A percentile compares a stretch with the other conserved stretches of the same genome.
Conservation (phyloP, 495 filamentous ascomycete genomes). For the Daldinia concentrica region DNA sequence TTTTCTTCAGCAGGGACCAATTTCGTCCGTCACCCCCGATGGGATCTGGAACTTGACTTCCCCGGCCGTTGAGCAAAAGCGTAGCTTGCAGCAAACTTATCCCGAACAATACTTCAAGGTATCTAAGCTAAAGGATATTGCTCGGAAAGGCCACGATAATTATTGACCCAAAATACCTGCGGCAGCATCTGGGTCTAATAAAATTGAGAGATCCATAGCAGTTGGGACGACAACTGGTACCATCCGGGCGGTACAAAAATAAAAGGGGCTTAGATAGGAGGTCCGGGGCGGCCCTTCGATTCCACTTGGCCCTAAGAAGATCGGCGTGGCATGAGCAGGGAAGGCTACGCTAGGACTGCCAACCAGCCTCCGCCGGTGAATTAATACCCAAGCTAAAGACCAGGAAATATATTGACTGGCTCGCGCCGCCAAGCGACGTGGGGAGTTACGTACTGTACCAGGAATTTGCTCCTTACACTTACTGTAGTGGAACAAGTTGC, state of each 20-base stretch:
- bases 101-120: background rate
- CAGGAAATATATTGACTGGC: constrained; percentile 41
- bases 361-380: constrained; percentile 38
- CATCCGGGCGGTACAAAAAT: constrained; percentile 37
- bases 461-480: constrained; percentile 30
- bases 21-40: constrained; percentile 35
- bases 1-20: constrained; percentile 45
- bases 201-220: constrained; percentile 35
- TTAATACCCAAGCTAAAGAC: constrained; percentile 42
- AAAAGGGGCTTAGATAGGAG: constrained; percentile 36
- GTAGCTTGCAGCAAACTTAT: background rate
- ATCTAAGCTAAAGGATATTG: background rate
- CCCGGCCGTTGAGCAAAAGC: constrained; percentile 19
- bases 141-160: constrained; percentile 8
- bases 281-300: constrained; percentile 44
- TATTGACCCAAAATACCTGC: constrained; percentile 7
- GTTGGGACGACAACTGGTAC: constrained; percentile 29
- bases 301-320: constrained; percentile 38
- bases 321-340: constrained; percentile 40
- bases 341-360: constrained; percentile 38
- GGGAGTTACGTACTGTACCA: constrained; percentile 38
- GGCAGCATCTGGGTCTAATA: constrained; percentile 14
- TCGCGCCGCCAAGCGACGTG: constrained; percentile 33
- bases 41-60: constrained; percentile 36
- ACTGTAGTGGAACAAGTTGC: constrained; percentile 39